Evolutionary conservation across 768 basidiomycete genomes (phyloP), one percentile per base, ranked within the genome.

Genomic region (Pleurotus djamor): DNA sequence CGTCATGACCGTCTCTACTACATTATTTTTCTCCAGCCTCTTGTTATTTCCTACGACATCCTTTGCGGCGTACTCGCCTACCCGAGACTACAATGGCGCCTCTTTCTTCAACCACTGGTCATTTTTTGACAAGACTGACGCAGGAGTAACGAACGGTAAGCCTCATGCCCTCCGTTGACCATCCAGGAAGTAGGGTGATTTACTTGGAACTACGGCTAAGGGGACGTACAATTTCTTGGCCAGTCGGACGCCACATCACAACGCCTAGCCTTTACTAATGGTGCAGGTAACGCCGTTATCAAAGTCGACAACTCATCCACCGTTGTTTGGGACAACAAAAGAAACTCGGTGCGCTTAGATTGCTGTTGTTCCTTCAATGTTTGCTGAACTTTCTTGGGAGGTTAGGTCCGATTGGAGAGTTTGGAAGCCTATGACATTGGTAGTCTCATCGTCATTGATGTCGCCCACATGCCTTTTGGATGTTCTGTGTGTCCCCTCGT

Each of bases 241-340:
- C 67, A 74, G 56, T 69, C 74, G 2, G 73, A 75, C 17, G 87
- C 87, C 0, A 69, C 71, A 9, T 67, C 74, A 5, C 74, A 82
- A 60, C 66, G 76, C 1, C 75, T 92, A 16, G 83, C 85, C 4
- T 90, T 81, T 64, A 68, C 89, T 63, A 86, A 88, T 62, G 65
- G 65, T 45, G 78, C 78, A 1, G 85, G 88, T 5, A 83, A 87
- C 58, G 87, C 85, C 4, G 79, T 94, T 61, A 75, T 94, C 51
- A 85, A 80, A 64, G 91, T 93, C 5, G 91, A 93, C 76, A 91
- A 91, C 66, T 71, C 73, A 7, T 84, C 83, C 10, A 77, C 78
- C 48, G 80, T 91, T 1, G 70, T 76, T 13, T 71, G 68, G 48
- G 80, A 82, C 57, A 65, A 82, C 47, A 80, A 82, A 63, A 74